Conservation (phyloP, 352 stramenopile species). For the Pythium graminicola region DNA sequence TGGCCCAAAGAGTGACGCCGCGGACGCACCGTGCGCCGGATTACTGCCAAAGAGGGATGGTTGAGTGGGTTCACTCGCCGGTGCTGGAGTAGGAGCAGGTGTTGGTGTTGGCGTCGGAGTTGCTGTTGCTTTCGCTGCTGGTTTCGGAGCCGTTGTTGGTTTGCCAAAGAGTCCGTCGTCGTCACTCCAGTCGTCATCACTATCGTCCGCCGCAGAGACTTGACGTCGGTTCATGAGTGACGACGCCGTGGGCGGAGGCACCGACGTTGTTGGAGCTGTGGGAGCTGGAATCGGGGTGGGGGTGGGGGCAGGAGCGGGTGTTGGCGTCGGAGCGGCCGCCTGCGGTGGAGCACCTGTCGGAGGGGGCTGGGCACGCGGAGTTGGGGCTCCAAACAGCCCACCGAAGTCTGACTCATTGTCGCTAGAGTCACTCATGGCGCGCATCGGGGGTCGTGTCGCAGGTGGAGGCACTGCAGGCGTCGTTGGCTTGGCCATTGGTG, state of each 20-base stretch:
- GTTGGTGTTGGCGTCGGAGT: slow-evolving; percentile 8
- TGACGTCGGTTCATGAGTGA: slow-evolving; percentile 36
- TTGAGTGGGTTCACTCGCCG: not conserved
- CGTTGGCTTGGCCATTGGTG: no score
- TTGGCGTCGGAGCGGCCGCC: slow-evolving; percentile 5
- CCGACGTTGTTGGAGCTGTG: slow-evolving; percentile 3
- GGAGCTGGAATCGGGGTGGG: slow-evolving; percentile 5
- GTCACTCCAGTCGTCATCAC: slow-evolving; percentile 56
- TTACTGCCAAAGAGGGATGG: slow-evolving; percentile 10
- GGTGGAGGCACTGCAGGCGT: slow-evolving; percentile 4
- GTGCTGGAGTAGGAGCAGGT: no score
- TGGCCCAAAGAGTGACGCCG: slow-evolving; percentile 27
- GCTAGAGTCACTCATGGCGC: slow-evolving; percentile 44
- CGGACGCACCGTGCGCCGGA: not conserved
- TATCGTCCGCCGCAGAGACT: slow-evolving; percentile 36
- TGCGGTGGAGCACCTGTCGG: slow-evolving; percentile 3
- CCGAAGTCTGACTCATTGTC: slow-evolving; percentile 50
- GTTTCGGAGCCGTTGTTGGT: no score
- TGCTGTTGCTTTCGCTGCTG: slow-evolving; percentile 13
- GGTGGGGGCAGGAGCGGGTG: slow-evolving; percentile 1
- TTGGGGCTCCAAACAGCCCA: slow-evolving; percentile 47
- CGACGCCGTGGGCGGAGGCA: slow-evolving; percentile 24
- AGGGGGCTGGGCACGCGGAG: slow-evolving; percentile 10
- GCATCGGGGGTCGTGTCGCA: slow-evolving; percentile 21
- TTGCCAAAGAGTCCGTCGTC: slow-evolving; percentile 53